Conservation (phyloP, 2,329 filamentous ascomycete genomes). For the Stachybotrys echinatus region DNA sequence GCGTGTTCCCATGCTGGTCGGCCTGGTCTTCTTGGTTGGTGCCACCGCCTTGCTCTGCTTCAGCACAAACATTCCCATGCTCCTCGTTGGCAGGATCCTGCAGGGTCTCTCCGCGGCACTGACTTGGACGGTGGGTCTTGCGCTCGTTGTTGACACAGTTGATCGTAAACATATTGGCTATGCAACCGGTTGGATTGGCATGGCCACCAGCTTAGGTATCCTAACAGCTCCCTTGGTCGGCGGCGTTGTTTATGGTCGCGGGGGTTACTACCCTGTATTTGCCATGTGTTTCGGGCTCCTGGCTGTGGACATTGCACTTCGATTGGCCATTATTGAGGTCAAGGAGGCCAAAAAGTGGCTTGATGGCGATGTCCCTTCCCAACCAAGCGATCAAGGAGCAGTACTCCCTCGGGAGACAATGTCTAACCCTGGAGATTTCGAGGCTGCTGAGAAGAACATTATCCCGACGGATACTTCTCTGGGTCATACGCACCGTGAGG, state of each 20-base stretch:
- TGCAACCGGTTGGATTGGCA: constrained; percentile 27
- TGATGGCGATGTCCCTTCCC: constrained; percentile 4
- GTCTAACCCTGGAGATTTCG: neutral
- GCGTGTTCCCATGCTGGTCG: constrained; percentile 25
- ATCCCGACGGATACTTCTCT: neutral
- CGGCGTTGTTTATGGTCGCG: constrained; percentile 24
- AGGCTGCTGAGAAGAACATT: neutral
- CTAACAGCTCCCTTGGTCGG: constrained; percentile 25
- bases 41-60: constrained; percentile 26
- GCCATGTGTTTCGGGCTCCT: constrained; percentile 29
- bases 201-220: constrained; percentile 24
- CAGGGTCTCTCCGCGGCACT: constrained; percentile 26
- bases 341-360: constrained; percentile 24
- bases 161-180: constrained; percentile 22
- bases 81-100: constrained; percentile 24
- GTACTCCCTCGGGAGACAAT: constrained; percentile 4
- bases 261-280: constrained; percentile 27
- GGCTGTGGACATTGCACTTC: constrained; percentile 23
- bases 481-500: neutral
- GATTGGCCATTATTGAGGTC: constrained; percentile 24
- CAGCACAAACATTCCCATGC: constrained; percentile 21
- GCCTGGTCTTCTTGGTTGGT: constrained; percentile 20
- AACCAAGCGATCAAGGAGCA: neutral
- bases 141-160: constrained; percentile 28
- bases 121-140: constrained; percentile 30